These are phyloP conservation scores for Picea sitchensis DNA, from an alignment of 75 land plant genomes.

Conservation along the genomic window DNA sequence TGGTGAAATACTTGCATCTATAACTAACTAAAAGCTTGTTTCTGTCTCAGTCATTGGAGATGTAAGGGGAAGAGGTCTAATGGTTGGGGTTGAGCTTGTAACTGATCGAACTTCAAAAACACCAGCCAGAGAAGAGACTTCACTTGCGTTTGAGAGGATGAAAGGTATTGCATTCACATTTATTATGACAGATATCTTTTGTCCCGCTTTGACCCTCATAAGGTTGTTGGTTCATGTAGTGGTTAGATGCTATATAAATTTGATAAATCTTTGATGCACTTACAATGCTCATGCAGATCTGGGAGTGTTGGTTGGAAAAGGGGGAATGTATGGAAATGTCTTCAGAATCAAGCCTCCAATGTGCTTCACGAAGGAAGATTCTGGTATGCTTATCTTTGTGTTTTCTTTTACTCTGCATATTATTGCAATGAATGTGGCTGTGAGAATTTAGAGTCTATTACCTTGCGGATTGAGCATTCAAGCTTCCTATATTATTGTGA, in stretches of 20 bases:
- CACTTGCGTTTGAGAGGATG: conserved; percentile 70
- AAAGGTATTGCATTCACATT: conserved; percentile 54
- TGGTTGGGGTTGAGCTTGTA: conserved; percentile 95
- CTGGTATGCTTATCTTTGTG: conserved; percentile 44
- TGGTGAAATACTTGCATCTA: background rate
- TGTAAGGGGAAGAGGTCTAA: conserved; percentile 93
- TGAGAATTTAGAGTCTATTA: background rate
- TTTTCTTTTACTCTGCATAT: background rate
- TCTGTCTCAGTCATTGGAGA: conserved; percentile 80
- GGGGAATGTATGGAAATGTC: conserved; percentile 87
- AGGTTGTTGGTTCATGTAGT: conserved; percentile 6
- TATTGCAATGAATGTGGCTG: background rate
- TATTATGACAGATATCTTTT: background rate
- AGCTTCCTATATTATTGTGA: background rate
- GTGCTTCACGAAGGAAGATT: conserved; percentile 93
- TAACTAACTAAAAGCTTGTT: background rate
- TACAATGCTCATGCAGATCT: conserved; percentile 41
- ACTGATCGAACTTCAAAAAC: conserved; percentile 76
- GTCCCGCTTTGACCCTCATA: background rate
- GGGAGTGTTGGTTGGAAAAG: conserved; percentile 90
- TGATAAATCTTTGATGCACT: background rate
- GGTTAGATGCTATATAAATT: background rate
- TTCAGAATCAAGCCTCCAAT: conserved; percentile 98
- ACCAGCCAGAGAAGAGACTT: conserved; percentile 81
- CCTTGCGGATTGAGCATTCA: background rate